These are phyloP conservation scores for Chloromonas sp. DNA, from an alignment of 163 green algal species.

Conservation along the genomic window DNA sequence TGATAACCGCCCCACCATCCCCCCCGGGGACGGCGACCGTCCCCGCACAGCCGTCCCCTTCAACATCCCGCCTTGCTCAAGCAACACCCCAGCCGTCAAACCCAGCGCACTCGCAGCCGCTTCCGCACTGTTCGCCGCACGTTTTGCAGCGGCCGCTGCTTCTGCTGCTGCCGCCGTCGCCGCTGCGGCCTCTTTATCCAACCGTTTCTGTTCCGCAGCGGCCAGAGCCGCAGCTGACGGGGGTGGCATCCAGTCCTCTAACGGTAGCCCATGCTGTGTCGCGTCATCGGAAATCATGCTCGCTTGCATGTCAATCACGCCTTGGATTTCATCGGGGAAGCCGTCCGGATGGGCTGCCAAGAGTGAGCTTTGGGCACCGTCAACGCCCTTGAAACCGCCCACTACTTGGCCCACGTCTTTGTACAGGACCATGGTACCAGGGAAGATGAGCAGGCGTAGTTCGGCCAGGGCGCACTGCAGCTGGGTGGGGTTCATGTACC, in stretches of 20 bases:
- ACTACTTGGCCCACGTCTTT: background rate
- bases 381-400: background rate
- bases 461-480: constrained; percentile 49
- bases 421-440: constrained; percentile 42
- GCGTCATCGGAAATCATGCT: background rate
- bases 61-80: no score
- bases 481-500: constrained; percentile 27
- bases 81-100: no score
- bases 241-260: background rate
- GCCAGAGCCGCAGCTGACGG: background rate
- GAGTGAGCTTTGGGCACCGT: background rate
- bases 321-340: background rate
- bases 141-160: no score
- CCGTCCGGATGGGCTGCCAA: background rate
- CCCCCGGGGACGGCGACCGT: no score
- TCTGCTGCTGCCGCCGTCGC: no score
- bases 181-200: no score
- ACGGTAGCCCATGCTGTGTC: background rate
- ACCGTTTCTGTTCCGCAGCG: no score
- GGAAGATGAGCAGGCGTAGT: constrained; percentile 84
- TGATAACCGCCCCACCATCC: no score
- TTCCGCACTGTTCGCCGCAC: no score
- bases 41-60: no score
- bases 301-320: background rate
- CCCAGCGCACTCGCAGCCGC: no score